A percentile compares a stretch with the other conserved stretches of the same genome.
phyloP scores from a whole-genome alignment of 805 yeast genomes.

The Jamesozyma rosinii region DNA sequence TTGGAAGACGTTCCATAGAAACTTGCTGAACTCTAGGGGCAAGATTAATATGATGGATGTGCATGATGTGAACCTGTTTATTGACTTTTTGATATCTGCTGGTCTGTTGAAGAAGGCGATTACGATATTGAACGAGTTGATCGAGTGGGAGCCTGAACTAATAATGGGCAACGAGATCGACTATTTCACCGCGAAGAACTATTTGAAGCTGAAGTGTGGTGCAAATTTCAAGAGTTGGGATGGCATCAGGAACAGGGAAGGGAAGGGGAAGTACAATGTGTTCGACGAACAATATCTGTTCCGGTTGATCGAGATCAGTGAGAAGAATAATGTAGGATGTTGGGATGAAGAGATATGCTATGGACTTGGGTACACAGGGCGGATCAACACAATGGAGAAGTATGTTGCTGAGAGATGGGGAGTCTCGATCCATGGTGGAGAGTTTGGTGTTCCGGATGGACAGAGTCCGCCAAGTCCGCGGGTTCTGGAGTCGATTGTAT shows the following conservation, averaged over 20 bases:
- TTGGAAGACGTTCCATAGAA: not conserved
- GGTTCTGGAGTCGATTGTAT: conserved; percentile 17
- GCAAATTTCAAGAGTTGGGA: conserved; percentile 18
- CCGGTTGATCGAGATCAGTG: conserved; percentile 9
- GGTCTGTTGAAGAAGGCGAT: conserved; percentile 21
- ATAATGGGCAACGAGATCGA: conserved; percentile 7
- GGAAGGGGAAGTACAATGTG: conserved; percentile 4
- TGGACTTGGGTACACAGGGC: conserved; percentile 14
- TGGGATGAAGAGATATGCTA: conserved; percentile 20
- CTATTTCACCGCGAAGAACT: conserved; percentile 13
- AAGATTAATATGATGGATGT: not conserved
- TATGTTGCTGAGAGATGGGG: conserved; percentile 18
- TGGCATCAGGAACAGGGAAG: conserved; percentile 5
- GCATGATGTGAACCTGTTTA: conserved; percentile 5
- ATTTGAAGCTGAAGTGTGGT: conserved; percentile 24
- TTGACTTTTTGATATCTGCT: conserved; percentile 2
- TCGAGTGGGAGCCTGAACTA: conserved; percentile 5
- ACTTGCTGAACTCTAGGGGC: not conserved
- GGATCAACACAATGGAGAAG: conserved; percentile 10
- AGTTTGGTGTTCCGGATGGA: not conserved
- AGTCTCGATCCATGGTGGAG: not conserved
- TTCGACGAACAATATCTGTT: conserved; percentile 10
- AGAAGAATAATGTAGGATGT: conserved; percentile 7
- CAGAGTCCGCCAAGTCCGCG: not conserved
- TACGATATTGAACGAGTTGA: conserved; percentile 11